A percentile compares a stretch with the other conserved stretches of the same genome.
These are phyloP conservation scores for Helichrysum umbraculigerum DNA, from an alignment of 129 eudicot genomes.

Conservation along the genomic window DNA sequence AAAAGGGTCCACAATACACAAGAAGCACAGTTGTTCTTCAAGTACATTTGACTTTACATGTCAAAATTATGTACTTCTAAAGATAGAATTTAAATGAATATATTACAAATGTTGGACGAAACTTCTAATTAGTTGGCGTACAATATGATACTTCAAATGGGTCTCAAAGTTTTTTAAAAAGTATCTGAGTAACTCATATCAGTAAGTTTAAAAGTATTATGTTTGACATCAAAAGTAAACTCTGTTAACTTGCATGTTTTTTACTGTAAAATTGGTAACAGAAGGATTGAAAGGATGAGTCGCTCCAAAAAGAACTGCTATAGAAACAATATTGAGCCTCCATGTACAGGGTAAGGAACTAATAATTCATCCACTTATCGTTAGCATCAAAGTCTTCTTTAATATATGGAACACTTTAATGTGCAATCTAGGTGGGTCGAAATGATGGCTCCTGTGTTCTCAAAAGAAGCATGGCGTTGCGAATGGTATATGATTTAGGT, in stretches of 20 bases:
- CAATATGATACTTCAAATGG: neutral
- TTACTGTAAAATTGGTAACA: conserved; percentile 33
- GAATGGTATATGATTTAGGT: conserved; percentile 97
- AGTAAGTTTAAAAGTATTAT: neutral
- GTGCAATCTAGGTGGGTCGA: conserved; percentile 68
- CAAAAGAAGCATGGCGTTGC: conserved; percentile 87
- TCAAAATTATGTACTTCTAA: neutral
- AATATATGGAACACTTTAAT: neutral
- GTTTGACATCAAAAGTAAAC: conserved; percentile 24
- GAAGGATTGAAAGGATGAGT: conserved; percentile 53
- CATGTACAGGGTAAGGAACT: conserved; percentile 76
- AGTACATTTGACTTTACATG: conserved; percentile 16
- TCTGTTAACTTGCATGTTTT: neutral
- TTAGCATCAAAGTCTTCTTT: neutral
- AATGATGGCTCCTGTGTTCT: conserved; percentile 98
- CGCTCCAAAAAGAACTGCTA: conserved; percentile 63
- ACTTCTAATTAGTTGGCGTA: neutral
- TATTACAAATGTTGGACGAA: neutral
- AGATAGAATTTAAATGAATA: neutral
- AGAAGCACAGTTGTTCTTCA: conserved; percentile 34
- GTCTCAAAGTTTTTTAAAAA: neutral
- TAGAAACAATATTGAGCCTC: conserved; percentile 74
- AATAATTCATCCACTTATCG: conserved; percentile 1
- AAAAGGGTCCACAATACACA: conserved; percentile 54
- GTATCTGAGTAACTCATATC: neutral